Conservation (phyloP, 768 basidiomycete genomes). For the Tricholoma matsutake region DNA sequence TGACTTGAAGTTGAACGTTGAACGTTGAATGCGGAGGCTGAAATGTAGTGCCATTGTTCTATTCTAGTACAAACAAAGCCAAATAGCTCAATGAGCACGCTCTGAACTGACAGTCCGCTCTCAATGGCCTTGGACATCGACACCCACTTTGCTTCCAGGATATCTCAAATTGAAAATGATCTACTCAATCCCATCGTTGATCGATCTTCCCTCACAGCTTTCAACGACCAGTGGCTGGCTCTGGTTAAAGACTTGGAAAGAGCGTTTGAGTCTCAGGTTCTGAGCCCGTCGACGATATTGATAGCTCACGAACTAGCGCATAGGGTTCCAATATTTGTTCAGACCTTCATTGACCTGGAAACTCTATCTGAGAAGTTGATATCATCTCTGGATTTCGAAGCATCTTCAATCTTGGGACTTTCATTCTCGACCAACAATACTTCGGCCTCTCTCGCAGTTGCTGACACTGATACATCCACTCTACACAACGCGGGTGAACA, state of each 20-base stretch:
- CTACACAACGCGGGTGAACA: too few relatives aligned
- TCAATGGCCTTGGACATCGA: conserved; percentile 6
- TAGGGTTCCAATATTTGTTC: background rate
- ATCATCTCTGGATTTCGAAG: conserved; percentile 3
- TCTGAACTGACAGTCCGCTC: background rate
- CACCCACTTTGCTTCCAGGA: conserved; percentile 3
- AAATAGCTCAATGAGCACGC: background rate
- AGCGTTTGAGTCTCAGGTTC: conserved; percentile 3
- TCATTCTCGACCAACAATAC: too few relatives aligned
- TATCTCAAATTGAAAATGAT: conserved; percentile 9
- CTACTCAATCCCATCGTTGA: conserved; percentile 6
- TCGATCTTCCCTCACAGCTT: conserved; percentile 4
- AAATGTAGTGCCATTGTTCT: conserved; percentile 6
- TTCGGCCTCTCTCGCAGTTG: too few relatives aligned
- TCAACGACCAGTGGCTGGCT: conserved; percentile 10
- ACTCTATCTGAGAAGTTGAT: conserved; percentile 7
- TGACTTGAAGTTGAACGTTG: too few relatives aligned
- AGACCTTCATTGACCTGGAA: conserved; percentile 10
- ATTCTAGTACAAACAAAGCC: background rate
- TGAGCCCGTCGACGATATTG: conserved; percentile 8
- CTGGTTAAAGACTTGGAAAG: conserved; percentile 11
- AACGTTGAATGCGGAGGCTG: too few relatives aligned
- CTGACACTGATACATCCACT: too few relatives aligned
- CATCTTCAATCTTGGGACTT: background rate
- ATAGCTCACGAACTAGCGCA: conserved; percentile 13